Base-by-base conservation (phyloP, 2,329 filamentous ascomycete genomes). In the Aspergillus japonicus region DNA sequence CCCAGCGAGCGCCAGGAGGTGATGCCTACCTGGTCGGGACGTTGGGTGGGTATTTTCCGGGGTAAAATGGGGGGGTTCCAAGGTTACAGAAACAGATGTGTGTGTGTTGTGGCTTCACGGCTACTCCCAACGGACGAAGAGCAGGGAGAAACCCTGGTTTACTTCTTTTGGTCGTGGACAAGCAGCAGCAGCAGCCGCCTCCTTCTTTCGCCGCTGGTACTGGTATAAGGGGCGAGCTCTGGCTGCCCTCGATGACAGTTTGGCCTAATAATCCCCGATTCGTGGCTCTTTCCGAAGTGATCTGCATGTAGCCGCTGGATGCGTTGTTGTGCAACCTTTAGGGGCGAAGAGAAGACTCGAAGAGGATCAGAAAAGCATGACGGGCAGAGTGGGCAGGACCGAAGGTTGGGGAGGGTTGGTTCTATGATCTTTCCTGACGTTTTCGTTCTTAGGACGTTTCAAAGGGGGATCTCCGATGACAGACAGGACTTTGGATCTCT, bases 241-340 rank as follows among this genome's bases (percentile, higher is more conserved):
- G 31, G 24, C 24, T 11, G 33, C 33, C 50, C 57, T 54, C 57
- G 48, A 58, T 60, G 59, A 59, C 50, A 29, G 29, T 54, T 16
- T 24, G 51, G 14, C 54, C 54, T 48, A 47, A 56, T 65, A 65
- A 62, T 63, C 57, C 58, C 63, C 64, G 51, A 64, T 62, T 65
- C 58, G 60, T 62, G 60, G 60, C 59, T 52, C 44, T 48, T 57
- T 65, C 64, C 62, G 64, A 61, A 50, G 23, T 54, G 55, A 58
- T 24, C 61, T 68, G 66, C 62, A 65, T 21, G 58, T 64, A 67
- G 62, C 65, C 65, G 66, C 62, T 61, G 56, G 50, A 61, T 66
- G 63, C 64, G 65, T 67, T 65, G 65, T 67, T 63, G 65, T 67
- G 61, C 61, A 50, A 67, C 65, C 47, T n/a, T 57, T 51, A 31